These are phyloP conservation scores for Malus fusca DNA, from an alignment of 306 rosid species.

Conservation along the genomic window DNA sequence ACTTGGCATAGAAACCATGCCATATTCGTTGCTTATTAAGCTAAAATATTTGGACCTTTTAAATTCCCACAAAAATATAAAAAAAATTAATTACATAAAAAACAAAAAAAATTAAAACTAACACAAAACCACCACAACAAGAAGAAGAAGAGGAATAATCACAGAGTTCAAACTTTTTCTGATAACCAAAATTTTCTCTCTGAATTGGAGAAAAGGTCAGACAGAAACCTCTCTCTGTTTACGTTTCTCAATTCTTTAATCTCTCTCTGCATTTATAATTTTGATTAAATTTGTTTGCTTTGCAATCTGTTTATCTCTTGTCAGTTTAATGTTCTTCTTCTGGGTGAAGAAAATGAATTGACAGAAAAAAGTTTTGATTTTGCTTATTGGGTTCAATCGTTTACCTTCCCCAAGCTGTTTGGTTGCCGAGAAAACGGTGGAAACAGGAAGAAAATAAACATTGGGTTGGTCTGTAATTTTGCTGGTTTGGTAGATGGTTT, in stretches of 20 bases:
- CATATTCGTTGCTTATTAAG: constrained; percentile 40
- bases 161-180: constrained; percentile 38
- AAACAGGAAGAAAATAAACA: constrained; percentile 14
- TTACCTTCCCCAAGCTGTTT: constrained; percentile 34
- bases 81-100: constrained; percentile 15
- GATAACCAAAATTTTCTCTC: constrained; percentile 47
- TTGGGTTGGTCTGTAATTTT: constrained; percentile 12
- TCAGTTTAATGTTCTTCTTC: constrained; percentile 18
- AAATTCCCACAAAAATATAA: background rate
- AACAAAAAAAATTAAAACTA: constrained; percentile 15
- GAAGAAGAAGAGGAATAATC: background rate
- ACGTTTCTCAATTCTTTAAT: background rate
- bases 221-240: constrained; percentile 13
- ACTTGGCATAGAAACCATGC: constrained; percentile 43
- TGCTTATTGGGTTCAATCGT: constrained; percentile 21
- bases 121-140: constrained; percentile 30
- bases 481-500: constrained; percentile 17
- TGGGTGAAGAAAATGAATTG: constrained; percentile 20
- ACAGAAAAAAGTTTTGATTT: constrained; percentile 18
- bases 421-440: constrained; percentile 44
- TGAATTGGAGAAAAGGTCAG: constrained; percentile 69
- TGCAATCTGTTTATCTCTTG: constrained; percentile 1
- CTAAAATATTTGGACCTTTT: constrained; percentile 18
- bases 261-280: constrained; percentile 13
- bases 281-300: background rate